Conservation (phyloP, 495 filamentous ascomycete species). For the Chaetomium cochliodes region DNA sequence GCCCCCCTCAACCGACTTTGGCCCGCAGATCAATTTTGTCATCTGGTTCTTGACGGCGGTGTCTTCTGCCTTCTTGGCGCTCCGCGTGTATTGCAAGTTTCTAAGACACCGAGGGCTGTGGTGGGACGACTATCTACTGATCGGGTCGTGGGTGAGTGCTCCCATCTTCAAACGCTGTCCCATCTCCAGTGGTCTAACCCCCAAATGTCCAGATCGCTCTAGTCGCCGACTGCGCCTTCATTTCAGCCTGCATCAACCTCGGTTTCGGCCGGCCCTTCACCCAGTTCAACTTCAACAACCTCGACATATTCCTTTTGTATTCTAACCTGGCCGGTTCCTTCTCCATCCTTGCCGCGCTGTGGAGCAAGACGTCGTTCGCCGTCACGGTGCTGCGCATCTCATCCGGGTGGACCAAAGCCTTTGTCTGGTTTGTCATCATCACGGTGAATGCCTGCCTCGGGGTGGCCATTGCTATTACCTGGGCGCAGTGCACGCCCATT, state of each 20-base stretch:
- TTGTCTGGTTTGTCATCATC: constrained; percentile 30
- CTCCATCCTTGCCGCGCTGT: constrained; percentile 35
- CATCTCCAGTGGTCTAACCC: neutral
- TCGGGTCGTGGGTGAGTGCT: constrained; percentile 41
- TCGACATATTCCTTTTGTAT: constrained; percentile 31
- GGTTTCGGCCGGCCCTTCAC: constrained; percentile 33
- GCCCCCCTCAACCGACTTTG: constrained; percentile 26
- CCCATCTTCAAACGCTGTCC: constrained; percentile 11
- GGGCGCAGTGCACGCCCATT: constrained; percentile 38
- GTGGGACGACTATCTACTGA: constrained; percentile 38
- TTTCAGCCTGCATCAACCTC: constrained; percentile 47
- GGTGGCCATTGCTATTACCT: constrained; percentile 35
- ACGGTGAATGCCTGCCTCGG: constrained; percentile 37
- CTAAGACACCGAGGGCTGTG: constrained; percentile 30
- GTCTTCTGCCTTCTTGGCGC: constrained; percentile 38
- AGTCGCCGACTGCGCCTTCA: constrained; percentile 60
- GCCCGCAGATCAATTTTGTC: constrained; percentile 44
- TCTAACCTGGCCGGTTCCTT: constrained; percentile 36
- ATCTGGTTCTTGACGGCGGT: constrained; percentile 41
- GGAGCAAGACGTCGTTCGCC: constrained; percentile 12
- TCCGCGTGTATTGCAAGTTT: constrained; percentile 39
- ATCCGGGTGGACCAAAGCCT: constrained; percentile 31
- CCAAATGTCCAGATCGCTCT: neutral
- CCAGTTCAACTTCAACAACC: constrained; percentile 29
- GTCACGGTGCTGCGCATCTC: constrained; percentile 38